phyloP scores from a whole-genome alignment of 306 rosid genomes.

The Corylus americana region DNA sequence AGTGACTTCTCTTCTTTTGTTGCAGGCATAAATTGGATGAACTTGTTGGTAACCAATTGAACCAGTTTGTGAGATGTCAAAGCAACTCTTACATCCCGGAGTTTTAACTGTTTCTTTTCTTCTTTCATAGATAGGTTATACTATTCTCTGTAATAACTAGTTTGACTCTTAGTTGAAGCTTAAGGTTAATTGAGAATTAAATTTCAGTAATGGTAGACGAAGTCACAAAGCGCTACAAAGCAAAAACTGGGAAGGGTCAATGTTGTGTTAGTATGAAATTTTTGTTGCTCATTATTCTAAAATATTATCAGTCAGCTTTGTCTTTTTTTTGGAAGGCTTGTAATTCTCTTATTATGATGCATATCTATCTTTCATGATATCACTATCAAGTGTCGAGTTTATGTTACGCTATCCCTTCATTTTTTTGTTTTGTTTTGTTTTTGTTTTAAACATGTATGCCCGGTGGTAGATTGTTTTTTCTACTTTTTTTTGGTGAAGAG shows the following conservation, averaged over 20 bases:
- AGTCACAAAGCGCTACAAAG: not conserved
- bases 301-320: not conserved
- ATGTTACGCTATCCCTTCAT: too few relatives aligned
- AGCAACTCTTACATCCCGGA: slow-evolving; percentile 4
- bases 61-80: slow-evolving; percentile 7
- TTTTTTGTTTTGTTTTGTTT: too few relatives aligned
- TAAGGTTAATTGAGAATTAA: slow-evolving; percentile 6
- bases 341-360: not conserved
- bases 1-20: not conserved
- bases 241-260: too few relatives aligned
- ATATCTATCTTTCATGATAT: not conserved
- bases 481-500: too few relatives aligned
- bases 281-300: not conserved
- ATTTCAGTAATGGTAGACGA: slow-evolving; percentile 4
- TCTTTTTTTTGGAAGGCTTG: not conserved
- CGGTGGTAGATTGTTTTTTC: too few relatives aligned
- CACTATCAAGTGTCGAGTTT: too few relatives aligned
- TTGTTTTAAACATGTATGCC: too few relatives aligned
- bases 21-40: slow-evolving; percentile 30
- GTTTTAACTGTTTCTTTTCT: not conserved
- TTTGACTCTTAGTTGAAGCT: not conserved
- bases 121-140: not conserved
- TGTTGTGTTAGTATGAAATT: not conserved
- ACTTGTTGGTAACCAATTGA: slow-evolving; percentile 2
- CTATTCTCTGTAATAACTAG: slow-evolving; percentile 1